Percentiles rank a stretch among this genome's conserved stretches.
Conservation (phyloP, 495 filamentous ascomycete species). For the Cairneyella variabilis region DNA sequence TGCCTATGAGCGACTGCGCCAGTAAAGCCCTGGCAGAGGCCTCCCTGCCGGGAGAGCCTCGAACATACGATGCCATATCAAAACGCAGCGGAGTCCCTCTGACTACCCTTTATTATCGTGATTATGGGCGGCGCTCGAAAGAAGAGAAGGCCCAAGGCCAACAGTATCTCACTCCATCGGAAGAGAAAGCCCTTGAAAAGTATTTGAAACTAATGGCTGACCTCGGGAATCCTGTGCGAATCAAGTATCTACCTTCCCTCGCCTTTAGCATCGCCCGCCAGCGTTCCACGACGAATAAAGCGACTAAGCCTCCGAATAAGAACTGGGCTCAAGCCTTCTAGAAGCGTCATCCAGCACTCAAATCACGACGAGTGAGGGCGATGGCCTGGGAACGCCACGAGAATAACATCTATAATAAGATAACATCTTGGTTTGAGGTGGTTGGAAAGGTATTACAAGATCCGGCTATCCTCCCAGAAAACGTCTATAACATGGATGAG, state of each 20-base stretch:
- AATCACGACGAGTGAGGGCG: conserved; percentile 26
- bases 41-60: conserved; percentile 5
- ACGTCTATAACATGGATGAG: conserved; percentile 34
- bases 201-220: conserved; percentile 12
- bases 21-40: no score
- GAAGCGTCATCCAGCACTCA: no score
- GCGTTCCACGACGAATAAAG: no score
- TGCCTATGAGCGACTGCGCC: no score
- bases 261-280: conserved; percentile 18
- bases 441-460: conserved; percentile 26
- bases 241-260: conserved; percentile 11
- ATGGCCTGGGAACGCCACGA: no score
- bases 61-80: conserved; percentile 10
- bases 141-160: no score
- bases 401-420: conserved; percentile 36
- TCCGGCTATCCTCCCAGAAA: conserved; percentile 25
- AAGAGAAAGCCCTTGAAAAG: conserved; percentile 11
- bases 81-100: no score
- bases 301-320: conserved; percentile 9
- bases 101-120: no score
- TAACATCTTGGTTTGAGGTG: conserved; percentile 34
- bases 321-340: conserved; percentile 16
- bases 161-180: no score
- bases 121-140: conserved; percentile 17
- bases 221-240: conserved; percentile 9